Evolutionary conservation across 495 filamentous ascomycete genomes (phyloP).

Genomic region (Aspergillus campestris): DNA sequence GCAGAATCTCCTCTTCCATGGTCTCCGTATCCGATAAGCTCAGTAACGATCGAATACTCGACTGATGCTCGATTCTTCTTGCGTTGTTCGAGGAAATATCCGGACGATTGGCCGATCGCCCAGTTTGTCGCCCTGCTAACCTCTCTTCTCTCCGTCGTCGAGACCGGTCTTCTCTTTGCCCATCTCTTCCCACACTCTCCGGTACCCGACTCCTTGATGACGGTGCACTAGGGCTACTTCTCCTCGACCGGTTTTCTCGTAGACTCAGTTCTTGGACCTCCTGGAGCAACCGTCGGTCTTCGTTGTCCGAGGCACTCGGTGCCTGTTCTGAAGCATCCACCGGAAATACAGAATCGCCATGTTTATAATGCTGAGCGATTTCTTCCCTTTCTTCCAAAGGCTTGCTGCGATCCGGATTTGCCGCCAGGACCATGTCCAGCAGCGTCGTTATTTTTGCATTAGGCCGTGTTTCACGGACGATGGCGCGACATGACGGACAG

Average conservation of each 20-base stretch:
- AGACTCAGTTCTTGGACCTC: constrained; percentile 65
- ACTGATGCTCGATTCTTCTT: constrained; percentile 72
- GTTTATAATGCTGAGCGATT: constrained; percentile 59
- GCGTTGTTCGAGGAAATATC: constrained; percentile 16
- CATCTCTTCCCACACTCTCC: constrained; percentile 23
- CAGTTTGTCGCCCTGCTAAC: constrained; percentile 24
- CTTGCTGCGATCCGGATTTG: constrained; percentile 64
- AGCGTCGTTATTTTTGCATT: constrained; percentile 80
- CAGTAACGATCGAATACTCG: constrained; percentile 74
- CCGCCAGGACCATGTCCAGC: constrained; percentile 64
- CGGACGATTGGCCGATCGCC: constrained; percentile 8
- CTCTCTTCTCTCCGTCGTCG: constrained; percentile 39
- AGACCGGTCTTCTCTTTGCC: constrained; percentile 26
- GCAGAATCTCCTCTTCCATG: constrained; percentile 79
- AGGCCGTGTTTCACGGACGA: constrained; percentile 70
- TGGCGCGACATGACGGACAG: constrained; percentile 85
- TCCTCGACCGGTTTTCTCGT: constrained; percentile 43
- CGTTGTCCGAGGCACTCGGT: constrained; percentile 40
- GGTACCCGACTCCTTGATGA: constrained; percentile 20
- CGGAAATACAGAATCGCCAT: constrained; percentile 61
- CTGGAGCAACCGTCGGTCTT: constrained; percentile 61
- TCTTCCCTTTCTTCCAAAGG: constrained; percentile 62
- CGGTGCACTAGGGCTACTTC: constrained; percentile 20
- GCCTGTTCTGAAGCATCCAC: constrained; percentile 8
- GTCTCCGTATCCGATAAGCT: constrained; percentile 71